Evolutionary conservation across 371 early-diverging fungal genomes (phyloP).

Genomic region (Saksenaea oblongispora): DNA sequence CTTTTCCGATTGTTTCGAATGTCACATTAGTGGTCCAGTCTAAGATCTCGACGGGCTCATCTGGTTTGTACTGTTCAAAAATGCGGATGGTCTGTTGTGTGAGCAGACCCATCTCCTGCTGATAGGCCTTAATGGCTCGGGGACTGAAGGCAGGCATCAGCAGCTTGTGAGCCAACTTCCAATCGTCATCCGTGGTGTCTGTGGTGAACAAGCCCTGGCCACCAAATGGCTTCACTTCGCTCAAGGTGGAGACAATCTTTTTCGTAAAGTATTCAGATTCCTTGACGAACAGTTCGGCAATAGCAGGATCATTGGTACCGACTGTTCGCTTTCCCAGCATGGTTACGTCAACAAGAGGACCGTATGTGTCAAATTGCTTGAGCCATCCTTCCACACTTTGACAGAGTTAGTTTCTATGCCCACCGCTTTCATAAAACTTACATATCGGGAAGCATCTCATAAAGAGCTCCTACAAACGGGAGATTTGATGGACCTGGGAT

Average conservation of each 20-base stretch:
- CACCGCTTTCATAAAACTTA: constrained; percentile 9
- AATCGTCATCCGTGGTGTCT: constrained; percentile 41
- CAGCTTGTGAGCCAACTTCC: constrained; percentile 55
- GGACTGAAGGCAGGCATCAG: constrained; percentile 55
- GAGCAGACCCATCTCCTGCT: constrained; percentile 44
- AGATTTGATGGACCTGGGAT: constrained; percentile 29
- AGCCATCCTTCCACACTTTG: constrained; percentile 15
- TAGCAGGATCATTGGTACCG: constrained; percentile 35
- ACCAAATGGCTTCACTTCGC: constrained; percentile 38
- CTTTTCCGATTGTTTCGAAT: constrained; percentile 52
- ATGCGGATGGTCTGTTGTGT: constrained; percentile 36
- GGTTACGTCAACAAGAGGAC: constrained; percentile 26
- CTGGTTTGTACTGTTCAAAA: constrained; percentile 35
- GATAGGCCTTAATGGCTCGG: constrained; percentile 43
- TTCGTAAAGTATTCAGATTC: constrained; percentile 52
- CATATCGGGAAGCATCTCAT: constrained; percentile 28
- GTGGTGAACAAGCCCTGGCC: constrained; percentile 52
- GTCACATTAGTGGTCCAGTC: constrained; percentile 61
- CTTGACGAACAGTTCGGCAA: constrained; percentile 35
- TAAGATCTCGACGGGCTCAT: constrained; percentile 45
- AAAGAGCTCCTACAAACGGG: constrained; percentile 31
- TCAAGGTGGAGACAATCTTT: constrained; percentile 21
- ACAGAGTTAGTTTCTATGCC: not conserved
- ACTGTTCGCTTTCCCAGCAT: constrained; percentile 15
- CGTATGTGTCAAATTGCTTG: constrained; percentile 24